Evolutionary conservation across 495 filamentous ascomycete species (phyloP).

Genomic region (Penicillium ucsense): DNA sequence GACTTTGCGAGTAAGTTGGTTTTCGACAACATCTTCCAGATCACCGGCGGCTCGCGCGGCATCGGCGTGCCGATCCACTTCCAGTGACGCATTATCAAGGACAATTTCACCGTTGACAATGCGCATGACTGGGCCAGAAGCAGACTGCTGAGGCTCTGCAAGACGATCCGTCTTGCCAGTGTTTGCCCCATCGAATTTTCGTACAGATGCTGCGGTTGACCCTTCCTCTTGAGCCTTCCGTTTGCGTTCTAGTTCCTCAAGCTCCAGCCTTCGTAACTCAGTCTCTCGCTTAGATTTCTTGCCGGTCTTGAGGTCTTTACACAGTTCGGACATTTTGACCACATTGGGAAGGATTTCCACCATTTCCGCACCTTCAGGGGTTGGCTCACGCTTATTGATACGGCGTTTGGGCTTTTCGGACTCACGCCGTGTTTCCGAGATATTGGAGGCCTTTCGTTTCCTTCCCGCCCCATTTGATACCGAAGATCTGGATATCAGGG

Average conservation of each 20-base stretch:
- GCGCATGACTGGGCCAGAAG: slow-evolving; percentile 48
- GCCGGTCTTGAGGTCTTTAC: slow-evolving; percentile 65
- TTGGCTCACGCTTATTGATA: slow-evolving; percentile 43
- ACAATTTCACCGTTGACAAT: slow-evolving; percentile 81
- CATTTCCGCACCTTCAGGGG: slow-evolving; percentile 69
- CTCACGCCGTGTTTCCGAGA: slow-evolving; percentile 11
- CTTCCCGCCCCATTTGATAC: slow-evolving; percentile 9
- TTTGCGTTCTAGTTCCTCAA: slow-evolving; percentile 39
- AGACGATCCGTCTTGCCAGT: slow-evolving; percentile 7
- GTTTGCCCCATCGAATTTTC: slow-evolving; percentile 20
- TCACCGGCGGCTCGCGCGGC: slow-evolving; percentile 51
- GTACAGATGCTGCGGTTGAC: slow-evolving; percentile 15
- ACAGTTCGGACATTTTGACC: slow-evolving; percentile 76
- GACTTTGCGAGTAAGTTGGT: slow-evolving; percentile 68
- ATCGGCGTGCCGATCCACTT: slow-evolving; percentile 67
- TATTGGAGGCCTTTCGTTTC: slow-evolving; percentile 21
- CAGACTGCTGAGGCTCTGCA: slow-evolving; percentile 13
- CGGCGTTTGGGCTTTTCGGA: slow-evolving; percentile 19
- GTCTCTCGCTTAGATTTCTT: slow-evolving; percentile 66
- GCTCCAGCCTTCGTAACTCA: slow-evolving; percentile 45
- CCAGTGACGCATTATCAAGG: slow-evolving; percentile 64
- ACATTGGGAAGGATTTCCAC: slow-evolving; percentile 57
- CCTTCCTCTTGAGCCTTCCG: slow-evolving; percentile 33
- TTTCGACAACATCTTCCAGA: slow-evolving; percentile 57
- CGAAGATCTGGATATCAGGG: slow-evolving; percentile 4